Conservation (phyloP, 1,284 basidiomycete genomes). For the Cutaneotrichosporon sp. region DNA sequence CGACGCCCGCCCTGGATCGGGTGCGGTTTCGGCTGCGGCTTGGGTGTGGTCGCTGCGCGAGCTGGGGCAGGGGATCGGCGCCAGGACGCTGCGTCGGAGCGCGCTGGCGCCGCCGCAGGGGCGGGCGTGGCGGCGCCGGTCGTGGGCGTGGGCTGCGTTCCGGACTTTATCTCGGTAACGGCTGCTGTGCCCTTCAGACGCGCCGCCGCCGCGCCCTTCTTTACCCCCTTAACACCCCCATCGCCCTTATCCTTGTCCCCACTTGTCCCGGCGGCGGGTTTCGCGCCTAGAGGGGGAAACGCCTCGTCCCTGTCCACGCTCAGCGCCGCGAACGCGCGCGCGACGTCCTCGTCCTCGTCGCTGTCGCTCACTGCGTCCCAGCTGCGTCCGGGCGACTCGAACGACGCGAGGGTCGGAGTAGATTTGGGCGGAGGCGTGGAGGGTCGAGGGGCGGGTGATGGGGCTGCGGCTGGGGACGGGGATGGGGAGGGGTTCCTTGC, state of each 20-base stretch:
- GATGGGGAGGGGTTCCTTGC: background rate
- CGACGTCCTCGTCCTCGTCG: constrained; percentile 28
- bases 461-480: background rate
- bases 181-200: too few relatives aligned
- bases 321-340: constrained; percentile 23
- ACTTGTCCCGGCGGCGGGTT: too few relatives aligned
- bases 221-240: too few relatives aligned
- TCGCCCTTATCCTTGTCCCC: too few relatives aligned
- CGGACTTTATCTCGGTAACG: too few relatives aligned
- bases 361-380: constrained; percentile 17
- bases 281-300: constrained; percentile 20
- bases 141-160: too few relatives aligned
- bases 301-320: constrained; percentile 7
- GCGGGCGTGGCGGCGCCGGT: too few relatives aligned
- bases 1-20: constrained; percentile 36
- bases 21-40: constrained; percentile 21
- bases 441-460: background rate
- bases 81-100: too few relatives aligned
- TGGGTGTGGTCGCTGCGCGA: background rate
- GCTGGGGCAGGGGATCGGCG: background rate
- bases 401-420: background rate
- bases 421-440: background rate
- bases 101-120: too few relatives aligned
- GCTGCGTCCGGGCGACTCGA: background rate
- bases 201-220: too few relatives aligned